These are phyloP conservation scores for Fusarium chaquense DNA, from an alignment of 2,329 filamentous ascomycete species.

Conservation along the genomic window DNA sequence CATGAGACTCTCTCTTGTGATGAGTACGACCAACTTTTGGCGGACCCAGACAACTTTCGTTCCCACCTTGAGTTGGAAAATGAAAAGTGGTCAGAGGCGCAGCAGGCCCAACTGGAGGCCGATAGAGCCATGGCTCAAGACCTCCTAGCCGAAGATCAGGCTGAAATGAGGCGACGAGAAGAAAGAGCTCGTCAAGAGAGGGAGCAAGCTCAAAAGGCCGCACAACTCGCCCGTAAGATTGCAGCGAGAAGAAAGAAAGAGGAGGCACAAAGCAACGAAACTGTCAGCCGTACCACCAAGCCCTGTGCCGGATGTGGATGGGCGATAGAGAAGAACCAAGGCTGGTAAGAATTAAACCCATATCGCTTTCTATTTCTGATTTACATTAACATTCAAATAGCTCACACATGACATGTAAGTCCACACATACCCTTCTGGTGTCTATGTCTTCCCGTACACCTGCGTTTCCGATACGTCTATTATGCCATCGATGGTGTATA, in stretches of 20 bases:
- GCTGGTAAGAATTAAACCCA: conserved; percentile 55
- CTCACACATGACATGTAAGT: conserved; percentile 59
- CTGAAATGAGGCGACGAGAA: conserved; percentile 43
- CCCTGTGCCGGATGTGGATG: conserved; percentile 55
- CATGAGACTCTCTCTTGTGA: conserved; percentile 57
- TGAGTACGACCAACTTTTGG: conserved; percentile 56
- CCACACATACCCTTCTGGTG: not conserved
- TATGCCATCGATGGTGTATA: conserved; percentile 29
- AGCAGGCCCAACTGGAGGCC: conserved; percentile 61
- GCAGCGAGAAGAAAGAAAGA: conserved; percentile 50
- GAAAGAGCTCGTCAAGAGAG: conserved; percentile 39
- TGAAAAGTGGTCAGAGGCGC: conserved; percentile 54
- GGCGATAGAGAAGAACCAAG: conserved; percentile 56
- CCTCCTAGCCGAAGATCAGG: conserved; percentile 50
- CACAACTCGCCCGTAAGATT: conserved; percentile 46
- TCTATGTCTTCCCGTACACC: not conserved
- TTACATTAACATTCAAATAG: conserved; percentile 48
- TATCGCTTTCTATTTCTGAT: not conserved
- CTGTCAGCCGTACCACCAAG: conserved; percentile 51
- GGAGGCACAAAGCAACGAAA: conserved; percentile 50
- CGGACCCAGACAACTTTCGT: conserved; percentile 55
- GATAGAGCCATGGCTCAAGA: conserved; percentile 54
- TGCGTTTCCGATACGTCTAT: conserved; percentile 2
- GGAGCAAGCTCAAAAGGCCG: conserved; percentile 44
- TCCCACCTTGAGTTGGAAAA: conserved; percentile 53